Conservation (phyloP, 306 rosid species). For the Benincasa hispida region DNA sequence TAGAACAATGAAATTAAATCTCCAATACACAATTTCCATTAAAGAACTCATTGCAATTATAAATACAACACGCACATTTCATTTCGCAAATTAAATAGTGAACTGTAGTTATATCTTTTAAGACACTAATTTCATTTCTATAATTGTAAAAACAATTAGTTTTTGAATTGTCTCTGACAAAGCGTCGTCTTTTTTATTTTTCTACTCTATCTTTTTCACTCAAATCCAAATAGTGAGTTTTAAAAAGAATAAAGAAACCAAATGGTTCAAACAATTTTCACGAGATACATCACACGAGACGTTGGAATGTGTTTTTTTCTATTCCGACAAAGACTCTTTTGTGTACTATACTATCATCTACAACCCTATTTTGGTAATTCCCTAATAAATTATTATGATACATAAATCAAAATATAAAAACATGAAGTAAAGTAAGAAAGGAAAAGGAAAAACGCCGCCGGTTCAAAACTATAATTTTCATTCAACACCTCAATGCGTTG, state of each 20-base stretch:
- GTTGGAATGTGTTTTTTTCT: neutral
- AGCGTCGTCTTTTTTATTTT: neutral
- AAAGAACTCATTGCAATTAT: neutral
- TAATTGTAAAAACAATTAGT: neutral
- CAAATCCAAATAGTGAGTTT: neutral
- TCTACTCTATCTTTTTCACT: neutral
- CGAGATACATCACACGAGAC: neutral
- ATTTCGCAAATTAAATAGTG: neutral
- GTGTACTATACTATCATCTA: neutral
- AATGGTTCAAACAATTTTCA: neutral
- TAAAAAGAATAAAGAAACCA: no score
- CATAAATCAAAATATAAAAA: neutral
- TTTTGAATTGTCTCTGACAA: neutral
- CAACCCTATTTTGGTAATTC: neutral
- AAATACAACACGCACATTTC: neutral
- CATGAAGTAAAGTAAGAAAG: neutral
- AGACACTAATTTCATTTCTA: neutral
- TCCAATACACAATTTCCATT: neutral
- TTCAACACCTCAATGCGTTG: neutral
- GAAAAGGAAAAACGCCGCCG: neutral
- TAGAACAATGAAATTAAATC: neutral
- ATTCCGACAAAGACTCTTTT: neutral
- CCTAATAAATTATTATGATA: neutral
- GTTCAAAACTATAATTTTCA: neutral
- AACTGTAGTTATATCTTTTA: neutral